These are phyloP conservation scores for Fraxinus nigra DNA, from an alignment of 305 asterid genomes.

Conservation along the genomic window DNA sequence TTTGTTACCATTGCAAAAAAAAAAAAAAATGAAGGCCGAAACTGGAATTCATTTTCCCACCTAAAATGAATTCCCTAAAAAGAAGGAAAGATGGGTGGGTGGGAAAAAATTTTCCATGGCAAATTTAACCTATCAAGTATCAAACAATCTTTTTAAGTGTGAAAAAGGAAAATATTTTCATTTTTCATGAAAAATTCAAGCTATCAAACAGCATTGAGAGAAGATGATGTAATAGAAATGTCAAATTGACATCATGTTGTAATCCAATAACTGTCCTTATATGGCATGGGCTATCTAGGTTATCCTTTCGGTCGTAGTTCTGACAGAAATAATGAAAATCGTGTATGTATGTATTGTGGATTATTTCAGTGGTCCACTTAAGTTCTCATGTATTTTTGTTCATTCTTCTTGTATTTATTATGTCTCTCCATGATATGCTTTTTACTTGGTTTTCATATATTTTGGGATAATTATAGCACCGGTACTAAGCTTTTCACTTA, in stretches of 20 bases:
- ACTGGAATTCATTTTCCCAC: too few relatives aligned
- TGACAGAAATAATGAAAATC: slow-evolving; percentile 20
- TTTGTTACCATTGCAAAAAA: too few relatives aligned
- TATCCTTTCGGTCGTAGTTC: slow-evolving; percentile 37
- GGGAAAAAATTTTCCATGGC: too few relatives aligned
- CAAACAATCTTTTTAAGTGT: too few relatives aligned
- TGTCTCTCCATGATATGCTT: slow-evolving; percentile 18
- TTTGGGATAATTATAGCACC: too few relatives aligned
- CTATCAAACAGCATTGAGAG: not conserved
- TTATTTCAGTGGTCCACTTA: slow-evolving; percentile 17
- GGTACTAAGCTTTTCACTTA: too few relatives aligned
- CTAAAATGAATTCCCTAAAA: too few relatives aligned
- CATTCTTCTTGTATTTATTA: slow-evolving; percentile 5
- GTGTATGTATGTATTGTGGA: not conserved
- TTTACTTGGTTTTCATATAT: slow-evolving; percentile 30
- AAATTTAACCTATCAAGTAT: too few relatives aligned
- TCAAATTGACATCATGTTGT: slow-evolving; percentile 62
- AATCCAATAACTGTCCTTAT: slow-evolving; percentile 35
- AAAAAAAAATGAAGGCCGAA: too few relatives aligned
- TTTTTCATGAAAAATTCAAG: too few relatives aligned
- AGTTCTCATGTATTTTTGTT: not conserved
- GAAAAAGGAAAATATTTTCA: too few relatives aligned
- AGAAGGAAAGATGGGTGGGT: too few relatives aligned
- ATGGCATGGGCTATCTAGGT: slow-evolving; percentile 37
- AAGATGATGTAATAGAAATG: slow-evolving; percentile 57